Conservation (phyloP, 2,329 filamentous ascomycete species). For the Fusarium mangiferae region DNA sequence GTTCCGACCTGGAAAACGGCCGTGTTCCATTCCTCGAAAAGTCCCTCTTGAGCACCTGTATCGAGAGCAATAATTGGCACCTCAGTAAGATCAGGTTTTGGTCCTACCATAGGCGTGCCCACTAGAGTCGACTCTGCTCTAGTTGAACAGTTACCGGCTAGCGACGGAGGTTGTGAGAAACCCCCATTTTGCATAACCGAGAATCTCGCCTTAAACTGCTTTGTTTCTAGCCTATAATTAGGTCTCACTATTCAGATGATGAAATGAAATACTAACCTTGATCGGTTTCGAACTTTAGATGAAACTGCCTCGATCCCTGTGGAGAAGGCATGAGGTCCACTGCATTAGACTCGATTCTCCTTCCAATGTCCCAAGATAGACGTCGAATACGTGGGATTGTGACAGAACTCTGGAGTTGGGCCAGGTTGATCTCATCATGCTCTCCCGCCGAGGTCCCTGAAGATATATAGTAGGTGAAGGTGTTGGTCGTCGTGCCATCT, state of each 20-base stretch:
- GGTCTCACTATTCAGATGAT: fast-evolving
- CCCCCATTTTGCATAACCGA: not conserved
- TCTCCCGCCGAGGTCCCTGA: not conserved
- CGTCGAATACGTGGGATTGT: not conserved
- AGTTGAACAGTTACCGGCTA: not conserved
- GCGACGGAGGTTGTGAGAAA: not conserved
- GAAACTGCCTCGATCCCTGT: not conserved
- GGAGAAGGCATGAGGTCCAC: not conserved
- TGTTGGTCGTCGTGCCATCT: not conserved
- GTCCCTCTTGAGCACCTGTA: not conserved
- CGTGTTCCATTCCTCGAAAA: not conserved
- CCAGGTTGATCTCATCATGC: not conserved
- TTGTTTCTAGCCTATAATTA: not conserved
- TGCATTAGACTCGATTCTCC: not conserved
- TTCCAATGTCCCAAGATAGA: not conserved
- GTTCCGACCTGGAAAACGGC: too few relatives aligned
- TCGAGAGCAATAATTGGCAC: not conserved
- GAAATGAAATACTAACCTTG: not conserved
- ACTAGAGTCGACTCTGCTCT: not conserved
- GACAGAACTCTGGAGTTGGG: not conserved
- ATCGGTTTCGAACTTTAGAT: slow-evolving; percentile 1
- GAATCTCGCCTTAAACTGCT: not conserved
- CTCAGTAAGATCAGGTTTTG: not conserved
- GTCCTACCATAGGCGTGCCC: not conserved
- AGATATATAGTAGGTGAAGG: not conserved